These are phyloP conservation scores for Solanum ossicruentum DNA, from an alignment of 257 asterid species.

Conservation along the genomic window DNA sequence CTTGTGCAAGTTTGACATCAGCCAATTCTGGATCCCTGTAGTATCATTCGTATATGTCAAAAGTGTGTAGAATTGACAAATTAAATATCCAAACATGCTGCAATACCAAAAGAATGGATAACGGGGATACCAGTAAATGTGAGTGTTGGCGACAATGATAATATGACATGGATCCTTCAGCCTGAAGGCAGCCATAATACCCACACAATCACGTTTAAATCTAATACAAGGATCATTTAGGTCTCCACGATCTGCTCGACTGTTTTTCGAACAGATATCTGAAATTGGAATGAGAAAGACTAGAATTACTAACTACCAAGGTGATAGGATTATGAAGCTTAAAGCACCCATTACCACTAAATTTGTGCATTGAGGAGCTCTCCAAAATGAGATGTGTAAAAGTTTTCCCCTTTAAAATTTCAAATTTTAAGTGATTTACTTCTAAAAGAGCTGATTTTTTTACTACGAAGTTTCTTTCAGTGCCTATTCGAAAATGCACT, in stretches of 20 bases:
- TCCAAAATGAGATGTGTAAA: background rate
- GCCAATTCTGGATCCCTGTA: conserved; percentile 90
- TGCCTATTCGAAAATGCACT: background rate
- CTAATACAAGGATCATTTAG: conserved; percentile 70
- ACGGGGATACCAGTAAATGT: conserved; percentile 59
- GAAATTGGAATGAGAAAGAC: conserved; percentile 10
- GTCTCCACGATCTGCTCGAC: conserved; percentile 40
- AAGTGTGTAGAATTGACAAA: background rate
- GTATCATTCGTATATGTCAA: background rate
- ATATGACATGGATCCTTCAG: conserved; percentile 46
- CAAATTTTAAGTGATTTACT: background rate
- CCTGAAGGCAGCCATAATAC: conserved; percentile 77
- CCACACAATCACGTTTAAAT: conserved; percentile 93
- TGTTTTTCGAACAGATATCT: conserved; percentile 22
- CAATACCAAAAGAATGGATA: background rate
- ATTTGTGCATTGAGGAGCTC: background rate
- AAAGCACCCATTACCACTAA: background rate
- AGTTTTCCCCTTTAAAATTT: background rate
- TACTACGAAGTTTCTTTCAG: background rate
- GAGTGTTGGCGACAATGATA: conserved; percentile 72
- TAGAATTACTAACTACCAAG: background rate
- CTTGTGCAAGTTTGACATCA: conserved; percentile 86
- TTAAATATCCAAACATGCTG: background rate
- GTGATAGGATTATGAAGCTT: background rate
- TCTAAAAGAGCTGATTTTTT: background rate